Evolutionary conservation across 2,329 filamentous ascomycete species (phyloP), one percentile per base, ranked within the genome.

Genomic region (Hypoxylon sp.): DNA sequence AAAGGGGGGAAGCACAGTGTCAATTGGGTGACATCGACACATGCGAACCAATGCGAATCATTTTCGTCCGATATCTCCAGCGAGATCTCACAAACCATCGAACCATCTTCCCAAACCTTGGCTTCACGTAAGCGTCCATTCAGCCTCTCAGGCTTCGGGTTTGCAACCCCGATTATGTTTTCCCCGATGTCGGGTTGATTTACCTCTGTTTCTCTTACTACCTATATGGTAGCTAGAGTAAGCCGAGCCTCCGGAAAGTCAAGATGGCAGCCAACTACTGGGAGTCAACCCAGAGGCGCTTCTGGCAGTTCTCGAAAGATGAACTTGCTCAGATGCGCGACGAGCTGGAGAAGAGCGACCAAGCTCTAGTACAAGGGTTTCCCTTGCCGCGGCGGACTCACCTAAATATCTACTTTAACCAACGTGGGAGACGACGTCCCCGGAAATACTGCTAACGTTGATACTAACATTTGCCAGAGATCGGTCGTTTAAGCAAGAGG

Each of bases 241-340:
- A n/a, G 27, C 11, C 50, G 19, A n/a, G 6, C n/a, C 15, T 32
- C 37, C 29, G n/a, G 19, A 64, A 29, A 60, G 47, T 46, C 24
- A 46, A 46, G 58, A 98, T 98, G 95, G 93, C 95, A 35, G 93
- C 94, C 78, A 98, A 95, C 81, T 99, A 95, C 83, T 99, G 94
- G 94, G 92, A 93, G 71, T 98, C 96, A 61, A 96, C 93, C 27
- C 96, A 99, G 82, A 89, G 91, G 74, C 91, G 90, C 73, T 89
- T 92, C 83, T 99, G 96, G 96, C 92, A 93, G 62, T 97, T 97
- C 80, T 91, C 93, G 51, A 92, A 93, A 76, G 90, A 93, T 69
- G 89, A 94, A 78, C 86, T 99, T 58, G 88, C 89, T 13, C 86
- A 91, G 57, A 88, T 92, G 79, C 91, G 95, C 62, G 88, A 91